A percentile compares a stretch with the other conserved stretches of the same genome.
Evolutionary conservation across 2,329 filamentous ascomycete genomes (phyloP).

Genomic region (Trichoderma sp.): DNA sequence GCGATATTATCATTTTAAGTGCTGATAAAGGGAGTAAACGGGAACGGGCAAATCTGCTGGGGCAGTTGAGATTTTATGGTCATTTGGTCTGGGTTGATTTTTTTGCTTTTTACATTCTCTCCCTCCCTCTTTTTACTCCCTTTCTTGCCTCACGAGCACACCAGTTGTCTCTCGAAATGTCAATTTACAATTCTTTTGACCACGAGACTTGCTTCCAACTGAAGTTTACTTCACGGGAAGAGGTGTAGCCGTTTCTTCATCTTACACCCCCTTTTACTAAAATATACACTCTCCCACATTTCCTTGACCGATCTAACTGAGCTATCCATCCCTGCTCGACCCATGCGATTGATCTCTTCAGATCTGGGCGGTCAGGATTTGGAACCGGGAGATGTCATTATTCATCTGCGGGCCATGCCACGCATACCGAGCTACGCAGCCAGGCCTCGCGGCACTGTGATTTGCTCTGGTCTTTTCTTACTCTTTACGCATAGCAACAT

Average conservation of each 20-base stretch:
- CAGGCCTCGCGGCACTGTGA: constrained; percentile 11
- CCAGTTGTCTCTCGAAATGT: constrained; percentile 3
- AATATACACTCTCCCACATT: neutral
- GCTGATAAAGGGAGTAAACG: constrained; percentile 18
- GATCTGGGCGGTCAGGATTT: neutral
- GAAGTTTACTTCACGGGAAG: neutral
- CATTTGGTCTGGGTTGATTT: constrained; percentile 11
- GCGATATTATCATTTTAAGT: constrained; percentile 1
- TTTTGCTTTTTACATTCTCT: neutral
- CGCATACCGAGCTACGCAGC: neutral
- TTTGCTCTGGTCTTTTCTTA: neutral
- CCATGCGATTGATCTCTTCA: neutral
- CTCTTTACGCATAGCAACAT: constrained; percentile 23
- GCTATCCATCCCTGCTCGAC: neutral
- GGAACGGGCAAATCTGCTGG: constrained; percentile 10
- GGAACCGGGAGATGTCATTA: neutral
- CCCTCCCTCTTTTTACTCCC: neutral
- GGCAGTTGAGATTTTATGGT: constrained; percentile 5
- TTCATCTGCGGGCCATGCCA: neutral
- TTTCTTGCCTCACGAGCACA: neutral
- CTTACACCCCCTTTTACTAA: neutral
- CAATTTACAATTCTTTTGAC: neutral
- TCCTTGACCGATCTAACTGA: neutral
- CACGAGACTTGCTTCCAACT: neutral
- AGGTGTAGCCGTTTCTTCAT: neutral